A percentile compares a stretch with the other conserved stretches of the same genome.
Evolutionary conservation across 805 yeast species (phyloP).

Genomic region (Wickerhamia fluorescens): DNA sequence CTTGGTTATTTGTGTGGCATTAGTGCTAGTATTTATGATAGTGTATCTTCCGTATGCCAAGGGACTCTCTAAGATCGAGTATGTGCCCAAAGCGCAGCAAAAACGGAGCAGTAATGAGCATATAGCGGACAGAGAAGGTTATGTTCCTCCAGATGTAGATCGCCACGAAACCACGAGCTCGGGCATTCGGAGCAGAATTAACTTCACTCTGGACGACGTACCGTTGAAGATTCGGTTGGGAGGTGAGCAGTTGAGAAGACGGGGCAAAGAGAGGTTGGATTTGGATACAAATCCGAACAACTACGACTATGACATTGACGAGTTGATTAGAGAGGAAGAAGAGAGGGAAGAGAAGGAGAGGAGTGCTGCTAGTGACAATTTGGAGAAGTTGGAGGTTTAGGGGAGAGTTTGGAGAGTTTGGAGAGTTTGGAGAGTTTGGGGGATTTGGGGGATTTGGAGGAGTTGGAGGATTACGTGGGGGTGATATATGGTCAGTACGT

Average conservation of each 20-base stretch:
- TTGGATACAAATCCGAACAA: conserved; percentile 33
- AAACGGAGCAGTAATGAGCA: too few species aligned
- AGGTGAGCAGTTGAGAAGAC: conserved; percentile 15
- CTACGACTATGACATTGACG: conserved; percentile 39
- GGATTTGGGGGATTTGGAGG: too few species aligned
- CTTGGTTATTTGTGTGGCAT: conserved; percentile 32
- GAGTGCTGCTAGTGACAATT: too few species aligned
- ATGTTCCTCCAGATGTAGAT: conserved; percentile 36
- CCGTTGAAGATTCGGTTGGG: conserved; percentile 29
- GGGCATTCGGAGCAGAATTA: conserved; percentile 22
- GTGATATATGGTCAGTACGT: too few species aligned
- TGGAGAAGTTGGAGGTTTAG: too few species aligned
- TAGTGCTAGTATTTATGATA: conserved; percentile 34
- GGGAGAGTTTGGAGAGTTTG: too few species aligned
- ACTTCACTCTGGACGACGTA: conserved; percentile 29
- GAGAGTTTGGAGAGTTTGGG: too few species aligned
- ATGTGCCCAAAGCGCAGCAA: not conserved
- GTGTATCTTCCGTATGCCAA: conserved; percentile 42
- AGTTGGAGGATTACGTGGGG: too few species aligned
- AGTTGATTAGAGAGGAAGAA: conserved; percentile 31
- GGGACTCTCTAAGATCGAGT: conserved; percentile 33
- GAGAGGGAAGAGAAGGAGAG: not conserved
- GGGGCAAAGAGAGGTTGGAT: conserved; percentile 27
- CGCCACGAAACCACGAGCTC: conserved; percentile 7
- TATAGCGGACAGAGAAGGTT: conserved; percentile 18